These are phyloP conservation scores for Verticillium dahliae DNA, from an alignment of 2,329 filamentous ascomycete genomes.

Conservation along the genomic window DNA sequence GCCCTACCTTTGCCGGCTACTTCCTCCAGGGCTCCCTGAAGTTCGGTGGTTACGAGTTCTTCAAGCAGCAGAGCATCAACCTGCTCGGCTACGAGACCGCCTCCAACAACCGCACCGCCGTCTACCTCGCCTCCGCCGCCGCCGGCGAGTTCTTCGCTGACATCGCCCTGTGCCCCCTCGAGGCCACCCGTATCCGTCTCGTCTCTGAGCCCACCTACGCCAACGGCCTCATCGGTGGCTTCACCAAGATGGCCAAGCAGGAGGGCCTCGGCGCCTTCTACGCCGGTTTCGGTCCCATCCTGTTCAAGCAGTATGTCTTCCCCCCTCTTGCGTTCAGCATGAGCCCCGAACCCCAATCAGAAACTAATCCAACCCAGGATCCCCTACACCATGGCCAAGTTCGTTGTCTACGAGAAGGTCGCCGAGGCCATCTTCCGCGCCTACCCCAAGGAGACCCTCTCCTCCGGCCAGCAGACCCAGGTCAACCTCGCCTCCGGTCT, in stretches of 20 bases:
- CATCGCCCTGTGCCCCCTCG: constrained; percentile 82
- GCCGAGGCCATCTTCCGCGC: constrained; percentile 63
- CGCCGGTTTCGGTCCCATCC: constrained; percentile 81
- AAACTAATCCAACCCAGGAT: constrained; percentile 44
- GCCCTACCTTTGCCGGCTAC: constrained; percentile 82
- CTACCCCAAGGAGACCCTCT: constrained; percentile 66
- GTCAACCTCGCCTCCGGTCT: constrained; percentile 64
- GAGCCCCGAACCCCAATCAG: background rate
- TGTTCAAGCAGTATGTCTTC: constrained; percentile 72
- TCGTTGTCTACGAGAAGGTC: constrained; percentile 89
- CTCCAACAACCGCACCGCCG: constrained; percentile 69
- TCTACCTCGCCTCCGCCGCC: constrained; percentile 69
- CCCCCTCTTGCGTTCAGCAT: constrained; percentile 4
- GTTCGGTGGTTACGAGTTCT: constrained; percentile 92
- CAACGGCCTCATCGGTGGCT: constrained; percentile 70
- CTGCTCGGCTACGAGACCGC: constrained; percentile 70
- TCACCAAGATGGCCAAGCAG: constrained; percentile 74
- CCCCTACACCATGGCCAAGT: constrained; percentile 92
- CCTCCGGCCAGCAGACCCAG: constrained; percentile 63
- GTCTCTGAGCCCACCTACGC: constrained; percentile 84
- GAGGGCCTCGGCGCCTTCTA: constrained; percentile 86
- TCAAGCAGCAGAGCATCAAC: constrained; percentile 90
- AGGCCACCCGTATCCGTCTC: constrained; percentile 90
- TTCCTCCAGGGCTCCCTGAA: constrained; percentile 93
- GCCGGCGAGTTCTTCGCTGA: constrained; percentile 65